Base-by-base conservation (phyloP, 805 yeast species). In the fission yeast (Schizosaccharomyces pombe) region DNA sequence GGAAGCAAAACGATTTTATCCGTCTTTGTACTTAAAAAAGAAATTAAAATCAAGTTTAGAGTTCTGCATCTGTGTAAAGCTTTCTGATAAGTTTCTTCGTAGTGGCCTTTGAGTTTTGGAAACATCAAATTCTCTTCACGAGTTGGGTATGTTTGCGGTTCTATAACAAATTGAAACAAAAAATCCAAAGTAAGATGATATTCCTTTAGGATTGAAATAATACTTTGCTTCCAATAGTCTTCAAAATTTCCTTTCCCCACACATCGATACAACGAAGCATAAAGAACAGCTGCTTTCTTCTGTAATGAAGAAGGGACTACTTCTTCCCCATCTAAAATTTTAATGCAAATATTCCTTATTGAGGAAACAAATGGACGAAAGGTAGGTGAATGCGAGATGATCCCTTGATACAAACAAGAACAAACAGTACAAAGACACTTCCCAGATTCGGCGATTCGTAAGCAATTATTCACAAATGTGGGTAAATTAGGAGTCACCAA, bases 231-330 rank as follows among this genome's bases (percentile, higher is more conserved):
- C 53, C 53, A 49, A n/a, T 29, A 11, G 39, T 49, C 53, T 3
- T 33, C 31, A 49, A 32, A 30, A 16, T 32, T 32, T 3, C 26
- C 39, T 30, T 49, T 49, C 14, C 39, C 39, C 9, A 8, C 34
- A n/a, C 53, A 49, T 30, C 34, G 32, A n/a, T 49, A 49, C 14
- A 49, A 24, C 14, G 32, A 24, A 5, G 53, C 53, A 16, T 30
- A 49, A 24, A 26, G n/a, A 30, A 30, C 39, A 16, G 53, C 53
- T 9, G 53, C 53, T 37, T 16, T 49, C 53, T 49, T 49, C 9
- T 30, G n/a, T 3, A 30, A 30, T 1, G 53, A 6, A 19, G 34
- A 32, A 11, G 31, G 24, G 2, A 37, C 14, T 8, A 37, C 22
- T 37, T 37, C 43, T 6, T 37, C 8, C 12, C 24, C 33, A 16